Conservation (phyloP, 108 stramenopile genomes). For the Nitzschia palea region DNA sequence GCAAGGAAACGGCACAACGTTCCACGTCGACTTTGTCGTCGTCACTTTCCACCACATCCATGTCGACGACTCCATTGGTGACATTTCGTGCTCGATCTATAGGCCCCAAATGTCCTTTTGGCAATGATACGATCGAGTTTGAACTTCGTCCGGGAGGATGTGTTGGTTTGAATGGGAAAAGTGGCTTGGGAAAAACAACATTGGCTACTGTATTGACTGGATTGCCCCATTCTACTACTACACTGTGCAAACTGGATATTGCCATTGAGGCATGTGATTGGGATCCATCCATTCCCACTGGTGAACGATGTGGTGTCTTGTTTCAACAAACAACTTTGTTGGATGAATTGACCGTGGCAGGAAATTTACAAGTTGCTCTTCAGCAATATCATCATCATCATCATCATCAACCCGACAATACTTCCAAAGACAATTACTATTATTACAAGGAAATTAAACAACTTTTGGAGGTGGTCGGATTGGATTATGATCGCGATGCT, state of each 20-base stretch:
- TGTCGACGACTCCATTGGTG: not conserved
- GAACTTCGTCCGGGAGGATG: conserved; percentile 50
- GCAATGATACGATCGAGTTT: conserved; percentile 52
- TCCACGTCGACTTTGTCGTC: too few relatives aligned
- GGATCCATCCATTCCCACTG: conserved; percentile 40
- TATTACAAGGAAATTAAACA: conserved; percentile 43
- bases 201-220: conserved; percentile 65
- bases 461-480: conserved; percentile 68
- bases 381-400: conserved; percentile 14
- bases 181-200: conserved; percentile 73
- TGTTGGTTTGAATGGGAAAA: conserved; percentile 54
- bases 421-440: not conserved
- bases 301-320: conserved; percentile 71
- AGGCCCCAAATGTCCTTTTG: conserved; percentile 65
- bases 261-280: conserved; percentile 45
- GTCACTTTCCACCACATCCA: not conserved
- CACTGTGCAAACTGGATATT: conserved; percentile 36
- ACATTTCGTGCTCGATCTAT: conserved; percentile 14
- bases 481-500: conserved; percentile 70
- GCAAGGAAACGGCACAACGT: too few relatives aligned
- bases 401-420: not conserved
- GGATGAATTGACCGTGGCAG: conserved; percentile 77
- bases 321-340: conserved; percentile 84
- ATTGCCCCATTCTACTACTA: conserved; percentile 1
- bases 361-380: conserved; percentile 68